Percentiles rank a stretch among this genome's conserved stretches.
Conservation (phyloP, 2,329 filamentous ascomycete species). For the Sporothrix inflata region DNA sequence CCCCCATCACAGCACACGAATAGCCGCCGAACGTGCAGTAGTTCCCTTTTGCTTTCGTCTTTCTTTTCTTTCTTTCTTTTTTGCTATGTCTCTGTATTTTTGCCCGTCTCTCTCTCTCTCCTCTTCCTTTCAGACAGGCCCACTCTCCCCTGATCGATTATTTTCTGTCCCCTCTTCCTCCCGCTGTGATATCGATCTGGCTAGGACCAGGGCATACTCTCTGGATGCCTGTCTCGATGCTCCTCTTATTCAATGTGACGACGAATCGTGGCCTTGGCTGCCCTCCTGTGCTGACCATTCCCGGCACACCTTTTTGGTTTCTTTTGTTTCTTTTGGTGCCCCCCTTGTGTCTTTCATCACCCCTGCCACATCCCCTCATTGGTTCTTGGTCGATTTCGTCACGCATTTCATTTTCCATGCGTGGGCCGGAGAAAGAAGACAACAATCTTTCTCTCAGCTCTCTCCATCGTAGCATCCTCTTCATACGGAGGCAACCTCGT, state of each 20-base stretch:
- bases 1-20: constrained; percentile 29
- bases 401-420: constrained; percentile 7
- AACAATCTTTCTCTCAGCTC: not conserved
- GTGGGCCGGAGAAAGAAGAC: not conserved
- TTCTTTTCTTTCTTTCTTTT: not conserved
- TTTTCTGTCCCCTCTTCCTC: not conserved
- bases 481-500: not conserved
- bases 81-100: not conserved
- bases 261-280: not conserved
- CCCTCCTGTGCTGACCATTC: too few relatives aligned
- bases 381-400: not conserved
- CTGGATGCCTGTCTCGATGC: not conserved
- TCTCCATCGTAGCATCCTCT: not conserved
- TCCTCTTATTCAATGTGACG: constrained; percentile 3
- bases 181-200: constrained; percentile 26
- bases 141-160: not conserved
- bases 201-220: not conserved
- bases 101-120: not conserved
- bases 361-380: not conserved
- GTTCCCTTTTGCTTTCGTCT: constrained; percentile 1
- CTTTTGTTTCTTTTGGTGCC: not conserved
- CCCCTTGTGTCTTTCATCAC: not conserved
- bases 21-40: constrained; percentile 33
- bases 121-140: not conserved
- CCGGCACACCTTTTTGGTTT: constrained; percentile 3